Conservation (phyloP, 495 filamentous ascomycete genomes). For the Neurospora sp. region DNA sequence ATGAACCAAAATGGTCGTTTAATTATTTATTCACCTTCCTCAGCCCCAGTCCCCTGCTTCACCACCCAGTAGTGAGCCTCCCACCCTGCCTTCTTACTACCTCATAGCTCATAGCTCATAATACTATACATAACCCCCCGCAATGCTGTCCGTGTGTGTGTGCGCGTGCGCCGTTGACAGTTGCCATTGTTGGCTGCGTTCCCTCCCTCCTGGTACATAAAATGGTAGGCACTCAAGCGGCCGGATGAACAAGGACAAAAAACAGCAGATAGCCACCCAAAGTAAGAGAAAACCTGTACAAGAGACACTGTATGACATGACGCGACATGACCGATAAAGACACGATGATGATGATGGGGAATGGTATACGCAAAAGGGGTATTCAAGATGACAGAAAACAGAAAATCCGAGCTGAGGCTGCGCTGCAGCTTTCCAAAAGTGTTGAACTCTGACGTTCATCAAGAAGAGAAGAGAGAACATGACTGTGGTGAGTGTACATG, state of each 20-base stretch:
- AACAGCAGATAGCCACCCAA: not conserved
- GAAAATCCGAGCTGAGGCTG: not conserved
- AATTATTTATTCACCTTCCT: not conserved
- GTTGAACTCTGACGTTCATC: not conserved
- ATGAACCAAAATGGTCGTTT: not conserved
- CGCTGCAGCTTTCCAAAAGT: slow-evolving; percentile 2
- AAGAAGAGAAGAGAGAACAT: not conserved
- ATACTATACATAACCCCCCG: not conserved
- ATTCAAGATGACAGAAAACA: not conserved
- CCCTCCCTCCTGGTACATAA: not conserved
- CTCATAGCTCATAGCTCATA: not conserved
- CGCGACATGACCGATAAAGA: not conserved
- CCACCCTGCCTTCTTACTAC: not conserved
- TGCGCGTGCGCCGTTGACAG: not conserved
- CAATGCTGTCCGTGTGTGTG: not conserved
- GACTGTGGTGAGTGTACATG: not conserved
- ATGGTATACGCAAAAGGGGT: not conserved
- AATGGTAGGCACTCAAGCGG: not conserved
- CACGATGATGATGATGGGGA: not conserved
- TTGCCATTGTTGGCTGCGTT: not conserved
- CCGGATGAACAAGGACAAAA: not conserved
- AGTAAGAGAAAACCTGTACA: not conserved
- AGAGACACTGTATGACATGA: not conserved
- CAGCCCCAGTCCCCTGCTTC: not conserved
- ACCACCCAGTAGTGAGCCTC: not conserved